phyloP scores from a whole-genome alignment of 495 filamentous ascomycete species.

The Hypoxylon intermedium region DNA sequence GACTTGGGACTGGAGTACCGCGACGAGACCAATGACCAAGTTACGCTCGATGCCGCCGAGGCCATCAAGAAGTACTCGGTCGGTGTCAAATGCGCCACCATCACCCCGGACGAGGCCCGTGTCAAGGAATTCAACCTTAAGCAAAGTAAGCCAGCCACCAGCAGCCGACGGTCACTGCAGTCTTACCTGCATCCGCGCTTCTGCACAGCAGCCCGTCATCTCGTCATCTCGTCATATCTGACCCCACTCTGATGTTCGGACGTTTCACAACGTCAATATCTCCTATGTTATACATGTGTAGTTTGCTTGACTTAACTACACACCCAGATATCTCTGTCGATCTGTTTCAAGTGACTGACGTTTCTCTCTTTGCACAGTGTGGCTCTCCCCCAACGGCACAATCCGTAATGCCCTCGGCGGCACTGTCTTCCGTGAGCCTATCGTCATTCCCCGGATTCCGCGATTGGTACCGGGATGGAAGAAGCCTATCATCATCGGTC shows the following conservation, averaged over 20 bases:
- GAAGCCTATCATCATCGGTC: conserved; percentile 97
- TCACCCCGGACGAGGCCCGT: conserved; percentile 95
- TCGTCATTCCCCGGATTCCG: conserved; percentile 90
- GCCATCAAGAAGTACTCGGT: conserved; percentile 99
- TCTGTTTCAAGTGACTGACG: conserved; percentile 28
- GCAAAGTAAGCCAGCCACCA: conserved; percentile 70
- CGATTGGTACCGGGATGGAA: conserved; percentile 96
- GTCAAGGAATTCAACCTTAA: conserved; percentile 98
- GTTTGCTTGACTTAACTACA: conserved; percentile 1
- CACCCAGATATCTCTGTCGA: too few species aligned
- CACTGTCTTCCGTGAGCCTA: conserved; percentile 98
- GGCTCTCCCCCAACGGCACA: conserved; percentile 97
- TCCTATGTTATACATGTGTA: background rate
- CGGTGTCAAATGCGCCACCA: conserved; percentile 98
- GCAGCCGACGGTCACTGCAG: background rate
- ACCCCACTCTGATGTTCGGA: conserved; percentile 11
- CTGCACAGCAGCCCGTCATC: conserved; percentile 6
- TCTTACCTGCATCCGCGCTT: conserved; percentile 19
- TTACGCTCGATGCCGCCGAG: conserved; percentile 92
- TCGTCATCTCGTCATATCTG: background rate
- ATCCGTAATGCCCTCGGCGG: conserved; percentile 95
- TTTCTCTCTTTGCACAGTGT: conserved; percentile 65
- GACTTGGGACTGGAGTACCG: conserved; percentile 94
- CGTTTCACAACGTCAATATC: conserved; percentile 5
- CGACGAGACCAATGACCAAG: conserved; percentile 93